Conservation (phyloP, 2,329 filamentous ascomycete genomes). For the Phialocephala subalpina region DNA sequence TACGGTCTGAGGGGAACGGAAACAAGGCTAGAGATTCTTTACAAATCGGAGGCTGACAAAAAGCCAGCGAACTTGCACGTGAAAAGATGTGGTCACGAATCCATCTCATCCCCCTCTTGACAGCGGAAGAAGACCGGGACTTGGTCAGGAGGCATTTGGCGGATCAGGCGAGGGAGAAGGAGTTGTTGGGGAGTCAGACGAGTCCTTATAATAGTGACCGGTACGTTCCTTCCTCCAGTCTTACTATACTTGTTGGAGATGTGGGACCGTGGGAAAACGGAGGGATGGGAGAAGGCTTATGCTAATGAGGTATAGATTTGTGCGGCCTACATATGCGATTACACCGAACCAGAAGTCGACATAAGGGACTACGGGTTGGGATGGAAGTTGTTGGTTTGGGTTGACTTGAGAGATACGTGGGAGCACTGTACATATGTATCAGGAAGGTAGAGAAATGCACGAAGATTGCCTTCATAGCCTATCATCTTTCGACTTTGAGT, state of each 20-base stretch:
- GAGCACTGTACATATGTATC: slow-evolving; percentile 30
- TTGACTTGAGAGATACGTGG: not conserved
- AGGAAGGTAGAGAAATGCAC: not conserved
- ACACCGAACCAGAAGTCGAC: slow-evolving; percentile 58
- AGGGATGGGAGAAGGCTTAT: not conserved
- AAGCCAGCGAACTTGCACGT: slow-evolving; percentile 82
- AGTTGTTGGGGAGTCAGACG: slow-evolving; percentile 82
- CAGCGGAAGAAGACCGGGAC: slow-evolving; percentile 97
- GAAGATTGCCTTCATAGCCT: not conserved
- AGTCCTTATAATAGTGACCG: slow-evolving; percentile 89
- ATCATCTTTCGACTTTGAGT: not conserved
- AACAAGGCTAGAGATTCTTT: no score
- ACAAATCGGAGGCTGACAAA: slow-evolving; percentile 26
- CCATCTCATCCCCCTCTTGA: slow-evolving; percentile 89
- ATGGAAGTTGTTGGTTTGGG: not conserved
- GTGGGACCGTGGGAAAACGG: not conserved
- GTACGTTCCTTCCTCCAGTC: slow-evolving; percentile 57
- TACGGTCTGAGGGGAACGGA: no score
- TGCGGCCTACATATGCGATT: slow-evolving; percentile 81
- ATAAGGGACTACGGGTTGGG: slow-evolving; percentile 24
- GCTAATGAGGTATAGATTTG: slow-evolving; percentile 63
- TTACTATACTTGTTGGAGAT: not conserved
- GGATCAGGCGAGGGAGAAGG: slow-evolving; percentile 89
- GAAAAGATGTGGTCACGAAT: slow-evolving; percentile 99
- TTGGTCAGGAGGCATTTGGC: slow-evolving; percentile 87